A percentile compares a stretch with the other conserved stretches of the same genome.
Evolutionary conservation across 345 rosid species (phyloP).

Genomic region (Populus davidiana): DNA sequence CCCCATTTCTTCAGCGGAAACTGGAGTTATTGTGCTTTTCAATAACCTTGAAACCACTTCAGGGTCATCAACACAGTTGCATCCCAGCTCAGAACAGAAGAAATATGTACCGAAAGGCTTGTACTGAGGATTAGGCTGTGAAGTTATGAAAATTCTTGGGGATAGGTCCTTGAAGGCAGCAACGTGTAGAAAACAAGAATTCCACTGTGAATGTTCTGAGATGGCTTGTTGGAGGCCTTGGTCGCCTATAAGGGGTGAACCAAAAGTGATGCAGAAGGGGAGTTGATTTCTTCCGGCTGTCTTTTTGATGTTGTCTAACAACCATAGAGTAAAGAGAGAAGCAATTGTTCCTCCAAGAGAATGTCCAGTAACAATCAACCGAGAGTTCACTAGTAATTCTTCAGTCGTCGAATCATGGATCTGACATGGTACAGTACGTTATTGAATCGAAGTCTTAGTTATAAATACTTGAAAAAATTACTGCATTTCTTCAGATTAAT

Average conservation of each 20-base stretch:
- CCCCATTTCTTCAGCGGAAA: conserved; percentile 13
- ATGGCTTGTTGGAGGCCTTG: conserved; percentile 31
- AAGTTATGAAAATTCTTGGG: conserved; percentile 28
- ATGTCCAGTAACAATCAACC: conserved; percentile 53
- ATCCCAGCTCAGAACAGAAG: conserved; percentile 34
- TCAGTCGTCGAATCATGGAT: background rate
- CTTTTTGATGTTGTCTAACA: conserved; percentile 36
- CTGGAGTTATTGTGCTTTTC: conserved; percentile 2
- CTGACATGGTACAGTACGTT: conserved; percentile 7
- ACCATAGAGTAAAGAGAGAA: conserved; percentile 61
- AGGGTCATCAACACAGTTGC: conserved; percentile 48
- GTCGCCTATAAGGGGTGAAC: conserved; percentile 57
- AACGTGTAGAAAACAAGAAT: conserved; percentile 57
- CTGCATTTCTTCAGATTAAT: background rate
- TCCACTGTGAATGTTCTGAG: conserved; percentile 33
- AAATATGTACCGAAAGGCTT: conserved; percentile 61
- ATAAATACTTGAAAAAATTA: background rate
- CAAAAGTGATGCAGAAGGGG: conserved; percentile 71
- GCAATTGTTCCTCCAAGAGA: conserved; percentile 68
- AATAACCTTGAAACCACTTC: conserved; percentile 31
- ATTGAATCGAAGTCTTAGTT: background rate
- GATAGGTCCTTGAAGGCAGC: conserved; percentile 33
- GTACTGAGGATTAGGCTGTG: conserved; percentile 16
- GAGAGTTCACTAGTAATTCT: conserved; percentile 8
- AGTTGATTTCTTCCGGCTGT: background rate